A percentile compares a stretch with the other conserved stretches of the same genome.
Evolutionary conservation across 345 rosid genomes (phyloP).

Genomic region (Populus pruinosa): DNA sequence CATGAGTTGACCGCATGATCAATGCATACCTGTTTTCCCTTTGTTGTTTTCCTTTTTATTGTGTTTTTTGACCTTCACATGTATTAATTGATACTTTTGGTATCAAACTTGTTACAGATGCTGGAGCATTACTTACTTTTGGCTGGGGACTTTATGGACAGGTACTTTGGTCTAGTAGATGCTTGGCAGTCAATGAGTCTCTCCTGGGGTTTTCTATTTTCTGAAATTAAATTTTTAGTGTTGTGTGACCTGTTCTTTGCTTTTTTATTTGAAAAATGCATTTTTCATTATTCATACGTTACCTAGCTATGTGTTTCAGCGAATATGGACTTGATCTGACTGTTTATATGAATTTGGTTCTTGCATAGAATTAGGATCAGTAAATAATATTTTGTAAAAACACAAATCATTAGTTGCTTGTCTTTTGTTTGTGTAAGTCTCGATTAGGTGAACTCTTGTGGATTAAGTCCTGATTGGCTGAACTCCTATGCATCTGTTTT

Average conservation of each 20-base stretch:
- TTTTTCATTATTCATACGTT: neutral
- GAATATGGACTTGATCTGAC: neutral
- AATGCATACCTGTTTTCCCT: conserved; percentile 2
- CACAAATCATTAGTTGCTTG: neutral
- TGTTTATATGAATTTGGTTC: neutral
- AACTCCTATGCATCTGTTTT: neutral
- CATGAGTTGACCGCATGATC: neutral
- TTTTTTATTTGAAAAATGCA: neutral
- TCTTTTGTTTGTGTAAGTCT: neutral
- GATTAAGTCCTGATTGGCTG: neutral
- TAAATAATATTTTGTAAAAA: neutral
- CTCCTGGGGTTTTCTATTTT: neutral
- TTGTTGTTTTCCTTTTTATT: neutral
- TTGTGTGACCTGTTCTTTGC: neutral
- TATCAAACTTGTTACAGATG: conserved; percentile 50
- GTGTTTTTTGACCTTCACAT: neutral
- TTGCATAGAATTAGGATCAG: neutral
- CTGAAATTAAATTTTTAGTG: neutral
- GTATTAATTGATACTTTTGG: neutral
- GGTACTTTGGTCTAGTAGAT: conserved; percentile 37
- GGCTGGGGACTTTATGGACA: conserved; percentile 99
- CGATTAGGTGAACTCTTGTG: neutral
- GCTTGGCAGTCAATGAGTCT: neutral
- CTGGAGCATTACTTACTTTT: conserved; percentile 91
- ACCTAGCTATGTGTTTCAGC: neutral